Evolutionary conservation across 352 stramenopile species (phyloP).

Genomic region (Aphanomyces cochlioides): DNA sequence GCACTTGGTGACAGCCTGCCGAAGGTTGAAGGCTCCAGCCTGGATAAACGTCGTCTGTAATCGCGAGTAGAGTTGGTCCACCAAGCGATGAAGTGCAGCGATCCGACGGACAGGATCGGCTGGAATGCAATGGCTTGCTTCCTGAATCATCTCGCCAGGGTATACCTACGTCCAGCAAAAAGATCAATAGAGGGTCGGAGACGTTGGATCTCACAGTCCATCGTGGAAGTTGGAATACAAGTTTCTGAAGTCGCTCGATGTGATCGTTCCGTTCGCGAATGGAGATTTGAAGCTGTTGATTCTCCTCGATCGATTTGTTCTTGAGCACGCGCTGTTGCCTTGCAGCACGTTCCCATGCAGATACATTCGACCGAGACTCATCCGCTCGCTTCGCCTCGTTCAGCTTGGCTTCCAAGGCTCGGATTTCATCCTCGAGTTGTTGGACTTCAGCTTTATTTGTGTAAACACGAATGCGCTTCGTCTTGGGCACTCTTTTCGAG

Average conservation of each 20-base stretch:
- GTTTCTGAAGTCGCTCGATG: conserved; percentile 20
- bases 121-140: neutral
- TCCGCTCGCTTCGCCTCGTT: neutral
- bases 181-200: neutral
- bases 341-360: conserved; percentile 2
- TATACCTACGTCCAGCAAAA: neutral
- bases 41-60: conserved; percentile 4
- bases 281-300: conserved; percentile 15
- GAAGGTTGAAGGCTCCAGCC: neutral
- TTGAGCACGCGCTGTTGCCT: conserved; percentile 3
- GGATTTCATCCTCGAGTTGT: conserved; percentile 12
- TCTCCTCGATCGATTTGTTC: conserved; percentile 9
- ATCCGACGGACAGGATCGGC: neutral
- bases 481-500: neutral
- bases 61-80: conserved; percentile 2
- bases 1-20: neutral
- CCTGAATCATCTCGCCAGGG: neutral
- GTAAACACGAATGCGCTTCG: conserved; percentile 16
- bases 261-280: neutral
- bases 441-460: conserved; percentile 17
- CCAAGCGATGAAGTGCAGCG: conserved; percentile 4
- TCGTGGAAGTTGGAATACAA: neutral
- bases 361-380: neutral
- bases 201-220: neutral
- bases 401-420: neutral